A percentile compares a stretch with the other conserved stretches of the same genome.
Evolutionary conservation across 169 alveolate species (phyloP).

Genomic region (Babesia bigemina): DNA sequence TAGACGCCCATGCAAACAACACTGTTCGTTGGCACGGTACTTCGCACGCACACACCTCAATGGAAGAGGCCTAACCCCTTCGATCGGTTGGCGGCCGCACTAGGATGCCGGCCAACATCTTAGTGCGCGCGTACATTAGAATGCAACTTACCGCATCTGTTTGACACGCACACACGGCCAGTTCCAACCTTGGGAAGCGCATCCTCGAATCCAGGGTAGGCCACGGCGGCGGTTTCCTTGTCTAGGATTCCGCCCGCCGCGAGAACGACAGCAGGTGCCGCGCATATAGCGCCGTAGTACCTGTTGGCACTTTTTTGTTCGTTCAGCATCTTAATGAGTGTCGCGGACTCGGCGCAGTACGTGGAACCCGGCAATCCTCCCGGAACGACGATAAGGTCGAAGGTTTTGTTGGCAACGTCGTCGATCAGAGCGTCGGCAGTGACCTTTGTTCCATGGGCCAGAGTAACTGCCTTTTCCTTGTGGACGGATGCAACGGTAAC

Average conservation of each 20-base stretch:
- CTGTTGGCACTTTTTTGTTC: conserved; percentile 71
- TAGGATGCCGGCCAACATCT: too few species aligned
- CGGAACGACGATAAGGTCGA: conserved; percentile 75
- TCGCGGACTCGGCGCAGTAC: conserved; percentile 49
- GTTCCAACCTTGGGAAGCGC: conserved; percentile 71
- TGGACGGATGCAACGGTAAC: conserved; percentile 51
- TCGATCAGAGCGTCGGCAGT: conserved; percentile 68
- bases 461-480: conserved; percentile 18
- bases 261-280: conserved; percentile 77
- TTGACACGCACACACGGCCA: conserved; percentile 76
- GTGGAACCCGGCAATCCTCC: conserved; percentile 78
- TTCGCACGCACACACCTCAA: too few species aligned
- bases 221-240: conserved; percentile 70
- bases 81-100: too few species aligned
- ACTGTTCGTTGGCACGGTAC: too few species aligned
- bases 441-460: conserved; percentile 70
- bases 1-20: too few species aligned
- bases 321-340: conserved; percentile 65
- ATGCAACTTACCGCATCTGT: conserved; percentile 67
- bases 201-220: conserved; percentile 76
- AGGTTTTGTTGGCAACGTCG: conserved; percentile 62
- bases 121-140: too few species aligned
- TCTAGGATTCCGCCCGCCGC: conserved; percentile 74
- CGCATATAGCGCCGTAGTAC: conserved; percentile 80
- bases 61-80: too few species aligned